Conservation (phyloP, 306 rosid genomes). For the Phaseolus lunatus region DNA sequence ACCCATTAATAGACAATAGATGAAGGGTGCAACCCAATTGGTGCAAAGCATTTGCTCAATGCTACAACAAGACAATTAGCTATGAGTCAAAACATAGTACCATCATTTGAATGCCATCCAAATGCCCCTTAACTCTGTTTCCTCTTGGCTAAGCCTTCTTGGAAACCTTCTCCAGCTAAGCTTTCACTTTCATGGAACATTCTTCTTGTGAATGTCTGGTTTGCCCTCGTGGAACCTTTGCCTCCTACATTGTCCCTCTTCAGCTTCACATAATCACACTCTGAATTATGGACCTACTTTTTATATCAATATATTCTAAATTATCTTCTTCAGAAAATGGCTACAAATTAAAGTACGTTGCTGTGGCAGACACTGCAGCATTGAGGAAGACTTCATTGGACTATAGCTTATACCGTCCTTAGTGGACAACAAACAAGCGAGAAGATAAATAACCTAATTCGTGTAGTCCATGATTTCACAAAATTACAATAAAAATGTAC, state of each 20-base stretch:
- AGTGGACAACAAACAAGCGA: slow-evolving; percentile 36
- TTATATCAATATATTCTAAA: slow-evolving; percentile 7
- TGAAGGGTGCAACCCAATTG: slow-evolving; percentile 43
- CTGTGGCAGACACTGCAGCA: slow-evolving; percentile 9
- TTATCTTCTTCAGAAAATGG: not conserved
- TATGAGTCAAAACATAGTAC: slow-evolving; percentile 48
- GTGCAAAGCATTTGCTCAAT: slow-evolving; percentile 39
- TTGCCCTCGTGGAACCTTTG: slow-evolving; percentile 42
- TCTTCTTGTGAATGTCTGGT: slow-evolving; percentile 51
- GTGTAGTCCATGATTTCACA: slow-evolving; percentile 23
- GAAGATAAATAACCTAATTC: slow-evolving; percentile 33
- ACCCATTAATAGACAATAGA: slow-evolving; percentile 49
- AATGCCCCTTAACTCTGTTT: slow-evolving; percentile 45
- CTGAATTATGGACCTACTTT: slow-evolving; percentile 30
- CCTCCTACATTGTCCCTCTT: slow-evolving; percentile 31
- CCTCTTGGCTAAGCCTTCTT: slow-evolving; percentile 56
- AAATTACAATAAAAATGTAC: slow-evolving; percentile 3
- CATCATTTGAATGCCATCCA: slow-evolving; percentile 41
- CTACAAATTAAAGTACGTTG: slow-evolving; percentile 4
- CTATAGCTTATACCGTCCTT: slow-evolving; percentile 41
- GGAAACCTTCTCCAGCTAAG: slow-evolving; percentile 55
- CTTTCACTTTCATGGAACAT: slow-evolving; percentile 57
- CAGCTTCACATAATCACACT: slow-evolving; percentile 12
- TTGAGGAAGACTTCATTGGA: slow-evolving; percentile 41
- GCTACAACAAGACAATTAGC: slow-evolving; percentile 55